Evolutionary conservation across 2,329 filamentous ascomycete species (phyloP), one percentile per base, ranked within the genome.

Genomic region (Fusarium aywerte): DNA sequence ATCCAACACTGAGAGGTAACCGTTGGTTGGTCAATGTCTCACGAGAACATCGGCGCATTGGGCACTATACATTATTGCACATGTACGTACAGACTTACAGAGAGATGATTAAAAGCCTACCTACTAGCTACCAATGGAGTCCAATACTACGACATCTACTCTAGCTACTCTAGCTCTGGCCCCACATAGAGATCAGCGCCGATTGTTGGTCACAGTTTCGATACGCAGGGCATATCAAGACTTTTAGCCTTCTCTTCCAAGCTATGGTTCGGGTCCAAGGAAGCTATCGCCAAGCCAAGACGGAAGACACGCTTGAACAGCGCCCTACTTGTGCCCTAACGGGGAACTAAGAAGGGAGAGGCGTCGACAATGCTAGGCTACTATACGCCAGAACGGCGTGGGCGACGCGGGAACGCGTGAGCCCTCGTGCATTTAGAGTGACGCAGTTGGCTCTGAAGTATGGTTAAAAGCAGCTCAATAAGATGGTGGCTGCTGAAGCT

Each of bases 301-400:
- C 44, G 39, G 32, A 56, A 65, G 39, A 55, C 31, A 25, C 39
- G 44, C 62, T 50, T 38, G 29, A 39, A 16, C 16, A 36, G 40
- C 31, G 39, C 45, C 32, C 55, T 62, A 51, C 23, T 39, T 18
- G 51, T 23, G 51, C 49, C 54, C 58, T 51, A 65, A 62, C 45
- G 44, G 27, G 55, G 42, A 47, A 40, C 65, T 68, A 61, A 45
- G 42, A 53, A 68, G 61, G 65, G 48, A 66, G 65, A 68, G 51
- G 66, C 62, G 66, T 47, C 36, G 65, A 36, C 44, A 62, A 51
- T 48, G 10, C 20, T n/a, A 56, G 40, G 23, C 39, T 62, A 39
- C 44, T 43, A 31, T 47, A 31, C 48, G 50, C 44, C 40, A 50
- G 47, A 43, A 44, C 45, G 51, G 47, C 16, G 40, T 43, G 23